Evolutionary conservation across 2,329 filamentous ascomycete species (phyloP), one percentile per base, ranked within the genome.

Genomic region (Pseudovirgaria hyperparasitica): DNA sequence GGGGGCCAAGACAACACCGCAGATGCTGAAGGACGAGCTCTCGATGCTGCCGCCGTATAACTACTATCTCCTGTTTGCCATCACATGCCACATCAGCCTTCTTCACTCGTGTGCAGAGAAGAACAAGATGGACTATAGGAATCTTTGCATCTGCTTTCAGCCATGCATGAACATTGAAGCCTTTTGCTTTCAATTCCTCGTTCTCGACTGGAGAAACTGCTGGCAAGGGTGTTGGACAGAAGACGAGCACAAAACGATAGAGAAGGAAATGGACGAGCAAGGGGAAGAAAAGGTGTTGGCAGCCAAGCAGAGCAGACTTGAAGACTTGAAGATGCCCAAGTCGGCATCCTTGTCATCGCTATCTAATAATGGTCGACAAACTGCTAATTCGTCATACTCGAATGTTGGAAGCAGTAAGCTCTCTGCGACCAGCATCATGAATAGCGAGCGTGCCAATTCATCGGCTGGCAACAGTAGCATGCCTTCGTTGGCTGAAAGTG

Each of bases 101-200:
- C 68, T 96, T 7, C 75, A 93, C 41, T 85, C 82, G 2, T 87
- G 92, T 52, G 80, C 85, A 14, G 82, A 92, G 38, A 86, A 87
- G 62, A 96, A 94, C 68, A 93, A 92, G 62, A 96, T 96, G 87
- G 84, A 92, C 49, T 93, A 87, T 50, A 76, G 82, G 47, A 94
- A 94, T 39, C 63, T 96, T 14, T 92, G 85, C 58, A 92, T 94
- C 42, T 96, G 87, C 60, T 94, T 94, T 55, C 85, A 93, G 54
- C 87, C 87, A 4, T 92, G 85, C 54, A 84, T 96, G 71, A 92
- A 87, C 57, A 90, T 96, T 32, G 87, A 96, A 45, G 77, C 77
- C 1, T 92, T 87, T 52, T 92, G 84, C 52, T 96, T 96, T 67
- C 84, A 86, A 44, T 94, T 93, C 39, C 65, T 96, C 9, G 86